Conservation (phyloP, 1,284 basidiomycete genomes). For the Schizophyllum amplum region DNA sequence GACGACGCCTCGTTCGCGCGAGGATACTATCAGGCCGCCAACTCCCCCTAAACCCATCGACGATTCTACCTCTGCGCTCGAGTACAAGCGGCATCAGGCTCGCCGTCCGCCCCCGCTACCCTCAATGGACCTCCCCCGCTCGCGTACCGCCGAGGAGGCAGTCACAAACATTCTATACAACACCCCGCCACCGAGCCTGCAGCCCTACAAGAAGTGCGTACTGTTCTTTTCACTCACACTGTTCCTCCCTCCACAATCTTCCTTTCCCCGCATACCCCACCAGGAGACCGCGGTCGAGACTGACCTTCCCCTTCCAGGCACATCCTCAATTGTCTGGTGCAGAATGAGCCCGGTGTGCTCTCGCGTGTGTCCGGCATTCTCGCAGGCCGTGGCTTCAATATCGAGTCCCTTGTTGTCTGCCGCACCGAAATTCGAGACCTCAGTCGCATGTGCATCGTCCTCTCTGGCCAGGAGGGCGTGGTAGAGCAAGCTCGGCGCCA, state of each 20-base stretch:
- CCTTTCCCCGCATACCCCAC: slow-evolving; percentile 12
- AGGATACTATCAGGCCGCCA: slow-evolving; percentile 42
- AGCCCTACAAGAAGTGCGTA: slow-evolving; percentile 89
- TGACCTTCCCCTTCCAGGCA: too few species aligned
- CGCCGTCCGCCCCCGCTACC: slow-evolving; percentile 73
- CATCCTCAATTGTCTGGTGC: slow-evolving; percentile 95
- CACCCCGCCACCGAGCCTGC: slow-evolving; percentile 86
- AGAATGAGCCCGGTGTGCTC: slow-evolving; percentile 98
- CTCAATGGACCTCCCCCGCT: slow-evolving; percentile 62
- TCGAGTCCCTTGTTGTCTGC: slow-evolving; percentile 98
- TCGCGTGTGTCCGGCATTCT: slow-evolving; percentile 97
- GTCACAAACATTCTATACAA: slow-evolving; percentile 96
- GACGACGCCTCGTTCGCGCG: slow-evolving; percentile 22
- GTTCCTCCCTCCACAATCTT: slow-evolving; percentile 1
- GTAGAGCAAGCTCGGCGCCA: slow-evolving; percentile 95
- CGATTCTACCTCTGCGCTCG: slow-evolving; percentile 89
- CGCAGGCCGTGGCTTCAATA: slow-evolving; percentile 97
- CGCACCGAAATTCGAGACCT: slow-evolving; percentile 96
- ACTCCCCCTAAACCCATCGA: slow-evolving; percentile 68
- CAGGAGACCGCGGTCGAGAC: too few species aligned
- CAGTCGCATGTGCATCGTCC: slow-evolving; percentile 96
- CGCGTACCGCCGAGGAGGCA: slow-evolving; percentile 84
- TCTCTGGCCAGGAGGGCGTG: slow-evolving; percentile 95
- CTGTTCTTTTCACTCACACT: slow-evolving; percentile 3
- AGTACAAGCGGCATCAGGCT: slow-evolving; percentile 80